Evolutionary conservation across 208 protist genomes (phyloP), one percentile per base, ranked within the genome.

Genomic region (Crithidia sp.): DNA sequence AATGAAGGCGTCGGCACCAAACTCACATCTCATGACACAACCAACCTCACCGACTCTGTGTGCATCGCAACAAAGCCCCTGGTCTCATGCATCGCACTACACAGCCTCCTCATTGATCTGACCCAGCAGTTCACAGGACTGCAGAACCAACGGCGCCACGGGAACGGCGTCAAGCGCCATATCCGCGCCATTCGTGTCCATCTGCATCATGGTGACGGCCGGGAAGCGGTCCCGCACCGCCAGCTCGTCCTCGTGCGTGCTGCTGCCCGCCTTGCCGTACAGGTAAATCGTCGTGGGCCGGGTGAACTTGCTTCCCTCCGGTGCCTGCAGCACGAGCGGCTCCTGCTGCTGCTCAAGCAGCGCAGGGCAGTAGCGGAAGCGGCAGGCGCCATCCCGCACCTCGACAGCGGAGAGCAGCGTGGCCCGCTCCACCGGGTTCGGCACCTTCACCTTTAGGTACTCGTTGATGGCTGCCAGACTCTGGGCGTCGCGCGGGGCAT

Each of bases 281-380:
- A 90, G 3, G 60, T 80, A 82, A 9, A 93, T 85, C 28, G 75
- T 85, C 4, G 88, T 87, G 0, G 76, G 77, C 65, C 84, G 83
- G 3, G 53, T 53, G 56, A 84, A 95, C 4, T 64, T 62, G 17
- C 70, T 62, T 7, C 50, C 64, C 2, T 69, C 45, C 4, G 81
- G 55, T 7, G 55, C 62, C 14, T 50, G 40, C 2, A 85, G 37
- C 16, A 45, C 4, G 2, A 91, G n/a, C 47, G 77, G 52, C 28
- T 64, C 67, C 2, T 50, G 60, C 64, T 50, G 60, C 64, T 79
- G 58, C 2, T 58, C 56, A 8, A 92, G 59, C 4, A 95, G 47
- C 6, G 84, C 70, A 12, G 82, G 66, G 71, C 65, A 77, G 50
- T 87, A 70, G 10, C 87, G 84, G 55, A 95, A 85, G 3, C 73